phyloP scores from a whole-genome alignment of 495 filamentous ascomycete species.

The Cryomyces minteri region DNA sequence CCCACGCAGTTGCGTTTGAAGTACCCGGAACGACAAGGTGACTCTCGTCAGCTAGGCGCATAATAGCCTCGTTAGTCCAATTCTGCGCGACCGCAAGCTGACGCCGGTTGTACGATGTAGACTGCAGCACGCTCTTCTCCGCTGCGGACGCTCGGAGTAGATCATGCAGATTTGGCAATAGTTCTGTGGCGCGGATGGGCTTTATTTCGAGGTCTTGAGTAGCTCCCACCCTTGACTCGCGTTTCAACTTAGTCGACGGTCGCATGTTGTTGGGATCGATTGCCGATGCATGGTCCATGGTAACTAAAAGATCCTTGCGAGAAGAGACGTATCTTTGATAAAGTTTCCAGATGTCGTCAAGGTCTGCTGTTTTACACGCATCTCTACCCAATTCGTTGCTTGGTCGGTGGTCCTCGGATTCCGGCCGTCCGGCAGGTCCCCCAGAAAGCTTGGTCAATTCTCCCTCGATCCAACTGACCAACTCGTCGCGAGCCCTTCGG shows the following conservation, averaged over 20 bases:
- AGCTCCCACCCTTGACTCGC: not conserved
- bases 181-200: not conserved
- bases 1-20: slow-evolving; percentile 4
- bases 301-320: not conserved
- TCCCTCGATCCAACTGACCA: slow-evolving; percentile 17
- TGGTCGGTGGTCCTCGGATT: no score
- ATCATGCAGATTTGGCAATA: slow-evolving; percentile 3
- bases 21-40: slow-evolving; percentile 15
- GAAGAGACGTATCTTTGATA: slow-evolving; percentile 6
- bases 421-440: not conserved
- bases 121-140: slow-evolving; percentile 4
- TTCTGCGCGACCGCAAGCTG: slow-evolving; percentile 12
- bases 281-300: not conserved
- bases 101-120: slow-evolving; percentile 5
- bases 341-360: not conserved
- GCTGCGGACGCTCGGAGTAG: slow-evolving; percentile 2
- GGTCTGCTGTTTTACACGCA: no score
- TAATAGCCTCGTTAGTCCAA: slow-evolving; percentile 7
- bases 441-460: slow-evolving; percentile 16
- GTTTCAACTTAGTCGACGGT: not conserved
- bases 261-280: not conserved
- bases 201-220: not conserved
- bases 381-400: no score
- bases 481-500: slow-evolving; percentile 13
- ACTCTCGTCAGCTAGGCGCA: slow-evolving; percentile 17